Conservation (phyloP, 495 filamentous ascomycete species). For the Aspergillus ellipticus region DNA sequence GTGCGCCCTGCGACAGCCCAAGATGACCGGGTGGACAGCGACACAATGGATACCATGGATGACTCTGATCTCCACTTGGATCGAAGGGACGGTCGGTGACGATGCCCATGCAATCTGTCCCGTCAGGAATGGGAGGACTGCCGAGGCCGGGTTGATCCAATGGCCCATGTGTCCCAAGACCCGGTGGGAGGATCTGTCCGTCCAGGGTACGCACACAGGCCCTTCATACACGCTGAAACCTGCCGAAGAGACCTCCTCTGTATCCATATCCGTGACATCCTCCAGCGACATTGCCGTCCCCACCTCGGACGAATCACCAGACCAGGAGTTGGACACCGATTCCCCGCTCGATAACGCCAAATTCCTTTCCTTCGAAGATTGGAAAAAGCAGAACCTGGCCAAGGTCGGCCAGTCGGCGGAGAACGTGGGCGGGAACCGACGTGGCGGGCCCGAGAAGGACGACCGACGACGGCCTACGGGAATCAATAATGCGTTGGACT, state of each 20-base stretch:
- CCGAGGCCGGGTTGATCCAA: conserved; percentile 15
- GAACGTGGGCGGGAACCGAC: conserved; percentile 52
- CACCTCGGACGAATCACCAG: conserved; percentile 12
- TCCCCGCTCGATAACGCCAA: conserved; percentile 75
- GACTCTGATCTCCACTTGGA: conserved; percentile 8
- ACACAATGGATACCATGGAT: conserved; percentile 12
- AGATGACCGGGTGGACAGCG: conserved; percentile 11
- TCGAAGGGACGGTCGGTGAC: conserved; percentile 8
- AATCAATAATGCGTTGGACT: conserved; percentile 64
- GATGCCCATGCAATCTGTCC: conserved; percentile 11
- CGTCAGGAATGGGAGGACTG: conserved; percentile 11
- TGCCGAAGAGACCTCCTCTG: conserved; percentile 5
- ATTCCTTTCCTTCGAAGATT: conserved; percentile 97
- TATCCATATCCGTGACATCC: conserved; percentile 4
- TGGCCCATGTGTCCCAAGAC: conserved; percentile 22
- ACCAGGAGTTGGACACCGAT: conserved; percentile 53
- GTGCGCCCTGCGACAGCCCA: neutral
- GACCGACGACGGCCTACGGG: conserved; percentile 47
- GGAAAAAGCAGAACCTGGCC: conserved; percentile 91
- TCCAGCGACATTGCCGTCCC: conserved; percentile 7
- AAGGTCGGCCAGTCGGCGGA: conserved; percentile 82
- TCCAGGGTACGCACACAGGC: neutral
- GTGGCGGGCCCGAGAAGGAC: conserved; percentile 35
- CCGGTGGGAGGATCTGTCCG: conserved; percentile 9
- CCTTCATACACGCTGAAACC: neutral